phyloP scores from a whole-genome alignment of 192 early-diverging fungal species.

The Bifiguratus adelaidae region DNA sequence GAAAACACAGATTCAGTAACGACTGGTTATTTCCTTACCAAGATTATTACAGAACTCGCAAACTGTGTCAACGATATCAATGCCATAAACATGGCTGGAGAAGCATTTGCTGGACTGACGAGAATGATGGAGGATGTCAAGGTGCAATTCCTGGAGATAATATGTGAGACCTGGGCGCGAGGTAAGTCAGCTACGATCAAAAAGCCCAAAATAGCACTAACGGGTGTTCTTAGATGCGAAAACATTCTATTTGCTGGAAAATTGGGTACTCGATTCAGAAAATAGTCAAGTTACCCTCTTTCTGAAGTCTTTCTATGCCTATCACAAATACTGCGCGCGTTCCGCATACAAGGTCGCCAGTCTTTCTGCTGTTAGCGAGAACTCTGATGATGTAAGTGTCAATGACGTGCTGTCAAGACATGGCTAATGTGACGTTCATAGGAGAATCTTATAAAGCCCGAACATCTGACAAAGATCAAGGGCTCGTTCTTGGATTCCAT shows the following conservation, averaged over 20 bases:
- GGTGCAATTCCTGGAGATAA: conserved; percentile 55
- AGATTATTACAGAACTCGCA: conserved; percentile 61
- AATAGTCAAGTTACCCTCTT: conserved; percentile 48
- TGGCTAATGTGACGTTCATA: no score
- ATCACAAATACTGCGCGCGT: conserved; percentile 52
- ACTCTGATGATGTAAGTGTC: conserved; percentile 14
- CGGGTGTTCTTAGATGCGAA: conserved; percentile 50
- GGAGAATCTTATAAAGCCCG: conserved; percentile 36
- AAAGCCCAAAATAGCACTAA: conserved; percentile 30
- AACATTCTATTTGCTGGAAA: conserved; percentile 60
- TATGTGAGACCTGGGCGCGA: conserved; percentile 68
- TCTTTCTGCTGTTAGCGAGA: conserved; percentile 28
- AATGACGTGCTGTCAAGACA: no score
- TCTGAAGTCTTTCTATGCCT: conserved; percentile 56
- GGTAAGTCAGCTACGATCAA: conserved; percentile 47
- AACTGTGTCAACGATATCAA: conserved; percentile 73
- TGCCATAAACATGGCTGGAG: conserved; percentile 58
- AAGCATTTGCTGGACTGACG: conserved; percentile 55
- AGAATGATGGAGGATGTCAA: conserved; percentile 64
- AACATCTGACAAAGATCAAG: conserved; percentile 45
- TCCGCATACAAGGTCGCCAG: conserved; percentile 50
- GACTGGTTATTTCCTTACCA: conserved; percentile 65
- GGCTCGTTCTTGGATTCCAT: conserved; percentile 57
- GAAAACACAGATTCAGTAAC: conserved; percentile 48
- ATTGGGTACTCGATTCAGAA: conserved; percentile 56